Base-by-base conservation (phyloP, 257 asterid species). In the Catharanthus roseus region DNA sequence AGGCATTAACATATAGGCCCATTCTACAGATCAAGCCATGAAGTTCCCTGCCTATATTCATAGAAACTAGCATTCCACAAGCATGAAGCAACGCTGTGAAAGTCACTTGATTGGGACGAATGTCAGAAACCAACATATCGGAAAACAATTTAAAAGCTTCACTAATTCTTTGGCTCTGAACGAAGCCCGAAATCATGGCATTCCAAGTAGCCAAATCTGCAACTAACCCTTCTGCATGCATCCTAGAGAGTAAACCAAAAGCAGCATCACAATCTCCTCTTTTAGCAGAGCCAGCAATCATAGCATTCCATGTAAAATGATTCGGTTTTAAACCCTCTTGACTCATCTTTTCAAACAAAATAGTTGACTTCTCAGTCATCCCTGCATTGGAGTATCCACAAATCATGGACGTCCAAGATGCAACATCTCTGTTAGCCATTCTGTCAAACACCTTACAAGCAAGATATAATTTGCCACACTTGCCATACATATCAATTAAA, bases 141-240 rank as follows among this genome's bases (percentile, higher is more conserved):
- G 16, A 73, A 39, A 87, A 80, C 74, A 80, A 61, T 16, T 69
- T 69, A 50, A 87, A 41, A 33, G 91, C 93, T 79, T 82, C 83
- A 36, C 12, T 31, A 39, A 75, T 76, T 76, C 80, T 68, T 57
- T 68, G 78, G 72, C 89, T 75, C 75, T 82, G 90, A 55, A 81
- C 84, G 34, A 84, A 81, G 26, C 88, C 96, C 2, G 91, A 87
- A 31, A 89, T 84, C 77, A 89, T 80, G 0, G 89, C 89, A 78
- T 85, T 89, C 88, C 90, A 89, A 5, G 89, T 82, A 71, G 82
- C 86, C 77, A 84, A 78, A 72, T 89, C 93, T 1, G 88, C 85
- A 54, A 73, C 62, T 69, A 81, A 69, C 15, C 89, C 84, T 68
- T 62, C 86, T 55, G 75, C 39, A 61, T 76, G 54, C 96, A 89